These are phyloP conservation scores for Pisolithus orientalis DNA, from an alignment of 768 basidiomycete species.

Conservation along the genomic window DNA sequence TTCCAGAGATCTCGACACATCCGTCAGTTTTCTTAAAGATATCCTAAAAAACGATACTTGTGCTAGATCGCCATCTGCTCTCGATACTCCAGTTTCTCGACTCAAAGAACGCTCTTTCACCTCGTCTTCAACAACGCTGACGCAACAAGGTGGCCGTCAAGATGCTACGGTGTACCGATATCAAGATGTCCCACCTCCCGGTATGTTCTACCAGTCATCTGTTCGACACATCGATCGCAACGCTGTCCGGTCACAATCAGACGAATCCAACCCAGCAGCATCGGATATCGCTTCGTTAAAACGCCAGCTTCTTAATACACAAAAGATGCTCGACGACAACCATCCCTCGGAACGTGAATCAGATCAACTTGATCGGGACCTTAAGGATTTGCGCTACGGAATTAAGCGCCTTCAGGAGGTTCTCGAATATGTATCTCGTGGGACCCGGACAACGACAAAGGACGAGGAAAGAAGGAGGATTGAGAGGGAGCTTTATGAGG, in stretches of 20 bases:
- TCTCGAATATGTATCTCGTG: constrained; percentile 77
- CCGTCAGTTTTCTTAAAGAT: constrained; percentile 84
- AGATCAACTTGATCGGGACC: constrained; percentile 85
- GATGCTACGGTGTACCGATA: constrained; percentile 95
- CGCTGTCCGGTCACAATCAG: constrained; percentile 66
- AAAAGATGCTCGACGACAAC: constrained; percentile 70
- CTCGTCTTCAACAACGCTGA: constrained; percentile 42
- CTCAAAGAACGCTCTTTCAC: constrained; percentile 71
- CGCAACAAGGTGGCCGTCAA: constrained; percentile 47
- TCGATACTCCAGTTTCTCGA: constrained; percentile 51
- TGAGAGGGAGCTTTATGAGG: constrained; percentile 82
- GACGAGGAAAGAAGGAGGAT: constrained; percentile 83
- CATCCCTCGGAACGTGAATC: constrained; percentile 75
- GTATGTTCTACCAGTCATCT: constrained; percentile 72
- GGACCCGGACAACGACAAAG: constrained; percentile 62
- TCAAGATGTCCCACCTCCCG: constrained; percentile 50
- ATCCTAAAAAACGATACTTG: constrained; percentile 85
- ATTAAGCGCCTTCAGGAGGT: constrained; percentile 88
- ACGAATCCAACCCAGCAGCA: constrained; percentile 51
- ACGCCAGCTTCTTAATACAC: constrained; percentile 71
- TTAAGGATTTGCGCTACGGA: constrained; percentile 78
- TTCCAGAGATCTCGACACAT: constrained; percentile 78
- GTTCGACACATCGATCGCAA: constrained; percentile 83
- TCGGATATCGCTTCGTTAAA: constrained; percentile 85
- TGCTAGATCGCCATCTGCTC: constrained; percentile 51